phyloP scores from a whole-genome alignment of 2,329 filamentous ascomycete genomes.

The Pyrenophora teres region DNA sequence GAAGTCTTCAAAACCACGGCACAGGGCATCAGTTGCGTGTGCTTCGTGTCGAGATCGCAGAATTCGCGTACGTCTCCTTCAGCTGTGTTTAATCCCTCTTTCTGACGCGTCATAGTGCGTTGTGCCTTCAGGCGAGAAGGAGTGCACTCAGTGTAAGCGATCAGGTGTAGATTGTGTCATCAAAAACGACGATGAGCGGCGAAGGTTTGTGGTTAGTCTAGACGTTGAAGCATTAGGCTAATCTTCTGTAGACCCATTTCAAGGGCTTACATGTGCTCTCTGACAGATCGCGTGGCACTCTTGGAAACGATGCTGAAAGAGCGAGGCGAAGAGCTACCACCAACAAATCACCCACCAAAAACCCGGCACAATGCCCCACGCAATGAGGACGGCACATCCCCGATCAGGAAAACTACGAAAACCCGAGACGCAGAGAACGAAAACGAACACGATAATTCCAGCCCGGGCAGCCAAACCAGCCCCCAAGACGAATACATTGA shows the following conservation, averaged over 20 bases:
- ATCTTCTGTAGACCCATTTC: constrained; percentile 56
- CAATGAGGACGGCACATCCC: constrained; percentile 35
- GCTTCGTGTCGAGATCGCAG: constrained; percentile 57
- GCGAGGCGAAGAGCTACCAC: constrained; percentile 56
- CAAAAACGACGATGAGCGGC: constrained; percentile 62
- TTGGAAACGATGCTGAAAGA: constrained; percentile 59
- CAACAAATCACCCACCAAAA: constrained; percentile 59
- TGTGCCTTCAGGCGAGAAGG: constrained; percentile 57
- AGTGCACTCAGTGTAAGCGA: constrained; percentile 60
- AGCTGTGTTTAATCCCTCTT: constrained; percentile 21
- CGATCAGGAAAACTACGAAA: constrained; percentile 21
- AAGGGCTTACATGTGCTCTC: constrained; percentile 62
- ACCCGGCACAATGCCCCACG: constrained; percentile 47
- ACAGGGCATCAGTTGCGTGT: constrained; percentile 60
- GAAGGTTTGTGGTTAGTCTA: constrained; percentile 48
- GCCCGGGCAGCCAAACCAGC: constrained; percentile 38
- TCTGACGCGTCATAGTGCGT: constrained; percentile 52
- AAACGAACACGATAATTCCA: constrained; percentile 35
- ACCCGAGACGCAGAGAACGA: constrained; percentile 16
- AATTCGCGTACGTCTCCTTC: constrained; percentile 43
- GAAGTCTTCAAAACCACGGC: constrained; percentile 40
- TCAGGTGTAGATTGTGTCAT: constrained; percentile 59
- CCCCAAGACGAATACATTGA: constrained; percentile 32
- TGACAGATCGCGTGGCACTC: constrained; percentile 59
- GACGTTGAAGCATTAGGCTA: not conserved